Evolutionary conservation across 441 rosid species (phyloP), one percentile per base, ranked within the genome.

Genomic region (Eutrema salsugineum): DNA sequence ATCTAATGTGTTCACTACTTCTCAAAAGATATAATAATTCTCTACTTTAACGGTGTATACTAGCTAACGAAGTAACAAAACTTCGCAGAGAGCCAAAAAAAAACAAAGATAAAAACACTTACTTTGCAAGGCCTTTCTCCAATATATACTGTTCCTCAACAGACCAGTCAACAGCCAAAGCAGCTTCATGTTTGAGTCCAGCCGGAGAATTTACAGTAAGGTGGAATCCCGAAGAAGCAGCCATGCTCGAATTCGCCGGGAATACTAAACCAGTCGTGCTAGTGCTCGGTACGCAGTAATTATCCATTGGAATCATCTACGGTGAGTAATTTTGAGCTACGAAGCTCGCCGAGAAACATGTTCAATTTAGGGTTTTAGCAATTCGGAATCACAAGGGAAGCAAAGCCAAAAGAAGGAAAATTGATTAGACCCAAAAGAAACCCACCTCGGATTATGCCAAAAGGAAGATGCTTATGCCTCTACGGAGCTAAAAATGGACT

Each of bases 111-210:
- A 48, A 35, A 33, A 30, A 15, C 11, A 42, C 72, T 54, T 80
- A 96, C 99, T 84, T 85, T 78, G 71, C 68, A 68, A 93, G 91
- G 74, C 97, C 97, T 63, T 89, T 88, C 65, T 96, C 94, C 79
- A 96, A 77, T 68, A 80, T 82, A 59, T 73, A 79, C 84, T 93
- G 99, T 19, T 96, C 98, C 0, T 93, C 94, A 9, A 77, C 80
- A 55, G 98, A 86, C 99, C 99, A 96, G 51, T 91, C 99, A 0
- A 82, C 98, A 12, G 99, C 94, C 72, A 93, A 79, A 35, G 88
- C 87, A 0, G 96, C 71, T 30, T 93, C 99, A 42, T 76, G 76
- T 27, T 76, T 91, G 48, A 89, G 82, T 27, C 83, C 89, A 12
- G 84, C 76, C 9, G 76, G 66, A 65, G 68, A 77, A 58, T 66